phyloP scores from a whole-genome alignment of 1,284 basidiomycete genomes.

The Rhodotorula sp. region DNA sequence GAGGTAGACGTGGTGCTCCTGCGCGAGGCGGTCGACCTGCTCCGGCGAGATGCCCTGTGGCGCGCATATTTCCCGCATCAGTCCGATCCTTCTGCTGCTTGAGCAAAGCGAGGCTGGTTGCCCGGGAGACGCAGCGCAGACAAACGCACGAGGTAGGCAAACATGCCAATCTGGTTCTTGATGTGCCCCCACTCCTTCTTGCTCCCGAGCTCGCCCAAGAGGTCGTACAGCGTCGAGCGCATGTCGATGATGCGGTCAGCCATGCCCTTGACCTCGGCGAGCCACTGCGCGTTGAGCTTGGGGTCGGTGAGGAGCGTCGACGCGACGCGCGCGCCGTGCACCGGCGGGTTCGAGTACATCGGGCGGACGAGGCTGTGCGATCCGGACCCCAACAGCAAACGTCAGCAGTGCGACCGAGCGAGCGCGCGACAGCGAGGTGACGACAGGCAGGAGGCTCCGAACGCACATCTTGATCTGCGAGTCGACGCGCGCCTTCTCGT shows the following conservation, averaged over 20 bases:
- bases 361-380: constrained; percentile 76
- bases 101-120: not conserved
- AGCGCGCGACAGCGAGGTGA: not conserved
- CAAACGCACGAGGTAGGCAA: constrained; percentile 53
- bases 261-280: constrained; percentile 83
- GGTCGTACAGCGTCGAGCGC: constrained; percentile 74
- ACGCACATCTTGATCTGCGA: constrained; percentile 51
- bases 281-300: constrained; percentile 53
- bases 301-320: constrained; percentile 53
- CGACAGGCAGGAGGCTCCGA: constrained; percentile 22
- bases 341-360: constrained; percentile 97
- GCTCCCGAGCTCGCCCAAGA: constrained; percentile 78
- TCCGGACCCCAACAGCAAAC: not conserved
- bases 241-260: constrained; percentile 86
- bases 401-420: not conserved
- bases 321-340: constrained; percentile 63
- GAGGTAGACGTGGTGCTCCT: constrained; percentile 84
- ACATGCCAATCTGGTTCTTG: constrained; percentile 83
- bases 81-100: too few relatives aligned
- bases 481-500: constrained; percentile 49
- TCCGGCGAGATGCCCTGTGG: constrained; percentile 48
- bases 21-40: constrained; percentile 71
- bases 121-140: constrained; percentile 52
- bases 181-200: constrained; percentile 77
- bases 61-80: not conserved